phyloP scores from a whole-genome alignment of 1,284 basidiomycete species.

The Leccinum subspadiceum region DNA sequence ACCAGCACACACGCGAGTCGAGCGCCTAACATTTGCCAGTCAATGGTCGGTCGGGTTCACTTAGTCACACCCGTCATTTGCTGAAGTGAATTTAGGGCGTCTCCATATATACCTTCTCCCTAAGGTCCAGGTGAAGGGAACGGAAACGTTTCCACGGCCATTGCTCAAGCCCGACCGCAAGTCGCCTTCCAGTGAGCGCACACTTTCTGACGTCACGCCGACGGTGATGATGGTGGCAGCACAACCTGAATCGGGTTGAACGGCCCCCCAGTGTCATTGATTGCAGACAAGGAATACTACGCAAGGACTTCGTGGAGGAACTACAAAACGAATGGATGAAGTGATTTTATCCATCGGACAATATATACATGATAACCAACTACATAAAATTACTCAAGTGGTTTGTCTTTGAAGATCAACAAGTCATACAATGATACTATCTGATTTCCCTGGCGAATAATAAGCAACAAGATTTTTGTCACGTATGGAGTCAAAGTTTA shows the following conservation, averaged over 20 bases:
- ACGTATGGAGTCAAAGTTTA: constrained; percentile 29
- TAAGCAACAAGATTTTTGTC: constrained; percentile 2
- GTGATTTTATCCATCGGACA: not conserved
- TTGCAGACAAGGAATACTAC: not conserved
- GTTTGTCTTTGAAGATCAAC: constrained; percentile 70
- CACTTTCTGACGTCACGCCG: not conserved
- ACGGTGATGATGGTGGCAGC: not conserved
- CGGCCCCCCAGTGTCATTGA: not conserved
- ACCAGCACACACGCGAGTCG: not conserved
- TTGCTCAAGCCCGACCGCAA: not conserved
- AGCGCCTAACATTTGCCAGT: not conserved
- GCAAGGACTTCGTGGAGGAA: not conserved
- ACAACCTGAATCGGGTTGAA: not conserved
- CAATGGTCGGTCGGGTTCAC: not conserved
- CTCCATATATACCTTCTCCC: not conserved
- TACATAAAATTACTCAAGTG: constrained; percentile 23
- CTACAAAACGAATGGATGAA: not conserved
- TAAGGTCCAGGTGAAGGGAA: not conserved
- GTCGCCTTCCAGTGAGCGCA: not conserved
- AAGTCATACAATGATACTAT: constrained; percentile 83
- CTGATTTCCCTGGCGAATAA: constrained; percentile 70
- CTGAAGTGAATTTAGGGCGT: not conserved
- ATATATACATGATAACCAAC: constrained; percentile 3
- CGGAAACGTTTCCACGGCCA: not conserved
- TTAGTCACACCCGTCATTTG: not conserved